Conservation (phyloP, 257 asterid species). For the Solanum habrochaites region DNA sequence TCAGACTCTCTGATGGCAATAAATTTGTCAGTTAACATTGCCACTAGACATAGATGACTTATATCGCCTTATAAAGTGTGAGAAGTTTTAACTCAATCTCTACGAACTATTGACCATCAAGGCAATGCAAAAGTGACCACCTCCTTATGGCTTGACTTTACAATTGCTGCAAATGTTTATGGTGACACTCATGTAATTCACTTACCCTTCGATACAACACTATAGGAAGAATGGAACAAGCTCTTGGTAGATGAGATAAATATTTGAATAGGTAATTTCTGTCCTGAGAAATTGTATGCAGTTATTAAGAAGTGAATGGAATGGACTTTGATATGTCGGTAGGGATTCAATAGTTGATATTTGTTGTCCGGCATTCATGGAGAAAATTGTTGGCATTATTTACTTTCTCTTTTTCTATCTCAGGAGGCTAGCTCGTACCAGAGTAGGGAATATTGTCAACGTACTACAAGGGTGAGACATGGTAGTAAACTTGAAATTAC, state of each 20-base stretch:
- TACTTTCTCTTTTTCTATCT: background rate
- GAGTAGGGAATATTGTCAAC: slow-evolving; percentile 48
- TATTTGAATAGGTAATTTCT: slow-evolving; percentile 56
- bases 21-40: background rate
- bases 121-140: no score
- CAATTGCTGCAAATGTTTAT: background rate
- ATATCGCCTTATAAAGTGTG: background rate
- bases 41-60: background rate
- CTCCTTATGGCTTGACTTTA: background rate
- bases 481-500: background rate
- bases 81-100: background rate
- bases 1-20: background rate
- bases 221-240: slow-evolving; percentile 73
- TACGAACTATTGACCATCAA: background rate
- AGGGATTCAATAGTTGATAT: background rate
- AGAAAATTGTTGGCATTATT: background rate
- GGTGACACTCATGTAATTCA: background rate
- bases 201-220: slow-evolving; percentile 28
- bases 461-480: slow-evolving; percentile 39
- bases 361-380: background rate
- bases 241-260: slow-evolving; percentile 52
- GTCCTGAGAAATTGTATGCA: slow-evolving; percentile 49
- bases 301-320: slow-evolving; percentile 81
- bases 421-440: slow-evolving; percentile 95
- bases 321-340: slow-evolving; percentile 72